Percentiles rank a stretch among this genome's conserved stretches.
Conservation (phyloP, 2,329 filamentous ascomycete genomes). For the Colletotrichum sp. region DNA sequence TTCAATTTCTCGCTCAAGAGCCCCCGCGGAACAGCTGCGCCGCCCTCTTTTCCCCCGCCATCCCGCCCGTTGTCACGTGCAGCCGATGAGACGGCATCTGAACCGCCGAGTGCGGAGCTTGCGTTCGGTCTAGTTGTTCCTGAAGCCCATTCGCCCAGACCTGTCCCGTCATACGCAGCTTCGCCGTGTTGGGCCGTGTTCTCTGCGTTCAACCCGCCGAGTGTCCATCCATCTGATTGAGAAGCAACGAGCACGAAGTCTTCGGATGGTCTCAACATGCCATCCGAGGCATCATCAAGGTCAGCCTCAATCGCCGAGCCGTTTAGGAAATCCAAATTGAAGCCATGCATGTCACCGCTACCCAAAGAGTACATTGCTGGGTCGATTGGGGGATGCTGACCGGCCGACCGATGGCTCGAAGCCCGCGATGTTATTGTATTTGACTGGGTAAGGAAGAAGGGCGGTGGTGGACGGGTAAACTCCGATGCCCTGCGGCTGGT, state of each 20-base stretch:
- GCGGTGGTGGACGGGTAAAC: conserved; percentile 31
- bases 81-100: background rate
- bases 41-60: background rate
- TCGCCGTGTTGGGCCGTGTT: conserved; percentile 10
- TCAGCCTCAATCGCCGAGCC: conserved; percentile 33
- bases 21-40: background rate
- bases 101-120: background rate
- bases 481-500: conserved; percentile 34
- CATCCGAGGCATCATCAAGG: conserved; percentile 12
- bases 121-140: conserved; percentile 20
- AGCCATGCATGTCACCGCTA: conserved; percentile 16
- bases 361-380: conserved; percentile 31
- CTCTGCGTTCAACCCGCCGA: conserved; percentile 25
- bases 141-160: conserved; percentile 28
- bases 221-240: conserved; percentile 30
- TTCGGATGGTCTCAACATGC: conserved; percentile 10
- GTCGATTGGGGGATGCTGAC: conserved; percentile 24
- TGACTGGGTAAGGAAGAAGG: conserved; percentile 26
- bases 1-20: background rate
- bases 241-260: conserved; percentile 30
- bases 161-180: conserved; percentile 27
- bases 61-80: background rate
- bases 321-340: conserved; percentile 33
- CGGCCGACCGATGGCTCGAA: conserved; percentile 10
- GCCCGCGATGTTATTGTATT: conserved; percentile 25